These are phyloP conservation scores for Puccinia sorghi DNA, from an alignment of 1,284 basidiomycete genomes.

Conservation along the genomic window DNA sequence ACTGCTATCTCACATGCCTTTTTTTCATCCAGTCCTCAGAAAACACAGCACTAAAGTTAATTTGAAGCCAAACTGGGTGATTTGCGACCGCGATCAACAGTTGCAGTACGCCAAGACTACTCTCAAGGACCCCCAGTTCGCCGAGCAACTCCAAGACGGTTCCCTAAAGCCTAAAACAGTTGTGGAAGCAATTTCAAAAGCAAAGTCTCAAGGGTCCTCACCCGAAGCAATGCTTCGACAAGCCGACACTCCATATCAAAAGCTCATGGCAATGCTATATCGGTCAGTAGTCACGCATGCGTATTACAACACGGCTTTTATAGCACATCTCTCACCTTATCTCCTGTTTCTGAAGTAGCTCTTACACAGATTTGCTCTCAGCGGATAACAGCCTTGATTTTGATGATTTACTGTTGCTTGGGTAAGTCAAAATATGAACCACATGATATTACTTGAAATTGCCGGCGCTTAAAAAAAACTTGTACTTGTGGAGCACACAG, in stretches of 20 bases:
- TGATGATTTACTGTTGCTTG: slow-evolving; percentile 79
- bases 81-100: slow-evolving; percentile 22
- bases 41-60: slow-evolving; percentile 2
- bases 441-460: background rate
- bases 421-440: slow-evolving; percentile 50
- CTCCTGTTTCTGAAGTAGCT: slow-evolving; percentile 58
- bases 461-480: background rate
- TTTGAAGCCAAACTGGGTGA: slow-evolving; percentile 14
- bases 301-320: background rate
- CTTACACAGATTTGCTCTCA: slow-evolving; percentile 70
- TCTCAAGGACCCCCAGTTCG: slow-evolving; percentile 66
- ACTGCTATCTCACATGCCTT: slow-evolving; percentile 80
- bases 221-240: slow-evolving; percentile 59
- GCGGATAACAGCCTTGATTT: slow-evolving; percentile 78
- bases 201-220: slow-evolving; percentile 72
- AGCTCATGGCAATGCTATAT: slow-evolving; percentile 13
- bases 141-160: slow-evolving; percentile 61
- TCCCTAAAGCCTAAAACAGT: slow-evolving; percentile 67
- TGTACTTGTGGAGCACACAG: slow-evolving; percentile 55
- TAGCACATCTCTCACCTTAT: slow-evolving; percentile 43
- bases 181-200: slow-evolving; percentile 72
- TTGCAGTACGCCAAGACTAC: slow-evolving; percentile 63
- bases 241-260: slow-evolving; percentile 35
- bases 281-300: slow-evolving; percentile 43
- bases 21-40: background rate